Base-by-base conservation (phyloP, 1,139 yeast genomes). In the Magnusiomyces fungicola region DNA sequence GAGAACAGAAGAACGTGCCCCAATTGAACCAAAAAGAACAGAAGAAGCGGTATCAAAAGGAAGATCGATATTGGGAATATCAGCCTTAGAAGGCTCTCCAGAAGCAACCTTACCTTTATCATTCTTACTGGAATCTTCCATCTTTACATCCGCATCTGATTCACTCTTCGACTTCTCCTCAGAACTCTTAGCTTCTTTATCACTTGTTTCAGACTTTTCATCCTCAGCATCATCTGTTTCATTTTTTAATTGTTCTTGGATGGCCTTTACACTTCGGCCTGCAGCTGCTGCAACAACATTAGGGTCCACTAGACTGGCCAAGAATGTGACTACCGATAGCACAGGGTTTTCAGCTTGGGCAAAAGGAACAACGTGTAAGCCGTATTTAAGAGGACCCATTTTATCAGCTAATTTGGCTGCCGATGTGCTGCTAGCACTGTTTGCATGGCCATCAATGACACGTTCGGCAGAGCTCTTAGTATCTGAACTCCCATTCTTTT, bases 291-390 rank as follows among this genome's bases (percentile, higher is more conserved):
- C 88, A 50, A 81, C 84, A 1, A 92, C 95, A 37, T 82, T 83
- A n/a, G 92, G 83, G 61, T 90, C 96, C 21, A 90, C 95, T 51
- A 90, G 69, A 43, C 89, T 83, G 0, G 94, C 82, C 69, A 94
- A 72, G 66, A 90, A 92, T 3, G 96, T 82, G 55, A 92, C 77
- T 34, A 95, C 92, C 34, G 95, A 83, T 71, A 92, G 76, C 3
- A 92, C 90, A 1, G 99, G 98, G 64, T 92, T 92, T 59, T 92
- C 97, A 25, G 83, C 79, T 41, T 88, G 78, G 47, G 88, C 80
- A 44, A 87, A 82, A 6, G 97, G 96, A 51, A 90, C 74, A 48
- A 67, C 67, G 62, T 83, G 83, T 3, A 94, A 82, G 3, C 92
- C 83, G 66, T 78, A 89, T 62, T 83, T 85, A 57, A 90, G 73